phyloP scores from a whole-genome alignment of 495 filamentous ascomycete genomes.

The Usnea hakonensis region DNA sequence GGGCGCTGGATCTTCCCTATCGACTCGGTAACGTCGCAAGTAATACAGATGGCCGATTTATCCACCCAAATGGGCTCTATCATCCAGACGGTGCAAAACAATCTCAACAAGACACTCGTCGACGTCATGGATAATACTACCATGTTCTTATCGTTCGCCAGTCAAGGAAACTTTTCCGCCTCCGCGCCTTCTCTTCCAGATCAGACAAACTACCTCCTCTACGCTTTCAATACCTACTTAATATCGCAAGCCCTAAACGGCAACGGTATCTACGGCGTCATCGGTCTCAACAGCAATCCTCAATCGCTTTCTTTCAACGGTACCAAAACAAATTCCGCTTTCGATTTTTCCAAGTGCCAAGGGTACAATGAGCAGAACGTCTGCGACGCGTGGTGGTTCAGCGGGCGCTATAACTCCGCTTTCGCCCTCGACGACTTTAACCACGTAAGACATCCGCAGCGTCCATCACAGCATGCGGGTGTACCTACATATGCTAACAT shows the following conservation, averaged over 20 bases:
- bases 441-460: no score
- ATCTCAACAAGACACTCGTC: conserved; percentile 20
- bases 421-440: conserved; percentile 19
- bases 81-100: conserved; percentile 16
- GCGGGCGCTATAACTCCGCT: conserved; percentile 8
- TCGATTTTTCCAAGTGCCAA: conserved; percentile 9
- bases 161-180: conserved; percentile 19
- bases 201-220: conserved; percentile 18
- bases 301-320: conserved; percentile 19
- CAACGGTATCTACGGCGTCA: conserved; percentile 16
- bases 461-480: no score
- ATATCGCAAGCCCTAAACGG: conserved; percentile 13
- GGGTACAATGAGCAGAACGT: conserved; percentile 17
- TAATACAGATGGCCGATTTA: conserved; percentile 17
- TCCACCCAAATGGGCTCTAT: conserved; percentile 12
- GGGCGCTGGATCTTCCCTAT: conserved; percentile 20
- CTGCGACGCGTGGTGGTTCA: conserved; percentile 20
- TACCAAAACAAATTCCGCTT: conserved; percentile 7
- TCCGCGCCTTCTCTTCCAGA: conserved; percentile 18
- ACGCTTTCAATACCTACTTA: conserved; percentile 22
- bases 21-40: conserved; percentile 3
- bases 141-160: conserved; percentile 18
- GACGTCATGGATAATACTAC: conserved; percentile 11
- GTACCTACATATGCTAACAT: no score
- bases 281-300: conserved; percentile 14